These are phyloP conservation scores for Synchytrium microbalum DNA, from an alignment of 371 early-diverging fungal genomes.

Conservation along the genomic window DNA sequence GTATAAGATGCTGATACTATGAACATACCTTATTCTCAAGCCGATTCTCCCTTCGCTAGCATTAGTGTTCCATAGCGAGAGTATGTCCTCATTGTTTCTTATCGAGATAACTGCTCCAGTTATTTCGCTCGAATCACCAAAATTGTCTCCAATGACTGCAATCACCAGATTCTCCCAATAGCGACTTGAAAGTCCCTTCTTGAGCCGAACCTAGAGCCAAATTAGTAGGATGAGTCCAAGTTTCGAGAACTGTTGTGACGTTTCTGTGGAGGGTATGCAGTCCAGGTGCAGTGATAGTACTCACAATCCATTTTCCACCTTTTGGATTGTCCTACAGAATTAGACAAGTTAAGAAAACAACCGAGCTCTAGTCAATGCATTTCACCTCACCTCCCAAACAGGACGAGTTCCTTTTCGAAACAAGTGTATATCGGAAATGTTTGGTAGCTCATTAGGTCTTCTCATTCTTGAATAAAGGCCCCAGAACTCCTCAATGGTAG, in stretches of 20 bases:
- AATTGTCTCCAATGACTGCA: constrained; percentile 88
- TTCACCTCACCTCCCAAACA: constrained; percentile 82
- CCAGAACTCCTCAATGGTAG: constrained; percentile 91
- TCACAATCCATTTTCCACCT: constrained; percentile 97
- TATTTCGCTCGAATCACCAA: constrained; percentile 81
- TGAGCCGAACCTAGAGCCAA: constrained; percentile 47
- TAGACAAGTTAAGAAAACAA: constrained; percentile 1
- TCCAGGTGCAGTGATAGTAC: constrained; percentile 2
- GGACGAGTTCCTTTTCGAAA: constrained; percentile 94
- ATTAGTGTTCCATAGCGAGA: constrained; percentile 90
- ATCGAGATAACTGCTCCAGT: constrained; percentile 95
- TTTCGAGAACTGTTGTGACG: background rate
- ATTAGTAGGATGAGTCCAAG: background rate
- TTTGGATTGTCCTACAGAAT: constrained; percentile 59
- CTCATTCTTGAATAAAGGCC: constrained; percentile 72
- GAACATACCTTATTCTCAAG: constrained; percentile 60
- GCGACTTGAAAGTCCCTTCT: constrained; percentile 86
- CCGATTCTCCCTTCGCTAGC: constrained; percentile 77
- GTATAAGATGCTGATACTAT: constrained; percentile 6
- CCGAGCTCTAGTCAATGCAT: background rate
- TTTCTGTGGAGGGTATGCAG: background rate
- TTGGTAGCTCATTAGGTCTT: constrained; percentile 79
- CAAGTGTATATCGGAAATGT: constrained; percentile 88
- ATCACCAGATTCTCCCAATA: constrained; percentile 91
- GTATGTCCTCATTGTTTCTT: constrained; percentile 85